phyloP scores from a whole-genome alignment of 1,284 basidiomycete species.

The Ceratobasidium theobromae region DNA sequence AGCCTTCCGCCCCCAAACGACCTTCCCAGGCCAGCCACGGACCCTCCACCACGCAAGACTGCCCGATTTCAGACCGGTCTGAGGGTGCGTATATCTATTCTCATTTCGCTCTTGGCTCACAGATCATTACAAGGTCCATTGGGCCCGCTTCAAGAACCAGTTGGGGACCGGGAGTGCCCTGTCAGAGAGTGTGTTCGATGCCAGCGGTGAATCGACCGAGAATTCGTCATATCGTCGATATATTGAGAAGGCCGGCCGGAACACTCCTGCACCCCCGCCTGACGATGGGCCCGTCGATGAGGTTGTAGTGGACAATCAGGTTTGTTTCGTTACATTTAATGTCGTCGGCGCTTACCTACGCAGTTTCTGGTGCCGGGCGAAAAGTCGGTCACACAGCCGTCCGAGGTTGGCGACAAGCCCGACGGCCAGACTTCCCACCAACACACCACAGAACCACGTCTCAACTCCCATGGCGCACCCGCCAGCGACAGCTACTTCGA shows the following conservation, averaged over 20 bases:
- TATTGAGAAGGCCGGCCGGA: slow-evolving; percentile 8
- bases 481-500: slow-evolving; percentile 23
- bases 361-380: slow-evolving; percentile 28
- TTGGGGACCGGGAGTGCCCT: slow-evolving; percentile 49
- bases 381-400: slow-evolving; percentile 36
- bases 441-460: slow-evolving; percentile 10
- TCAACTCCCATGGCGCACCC: slow-evolving; percentile 7
- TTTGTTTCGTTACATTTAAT: slow-evolving; percentile 15
- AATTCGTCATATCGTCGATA: slow-evolving; percentile 22
- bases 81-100: background rate
- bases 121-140: slow-evolving; percentile 45
- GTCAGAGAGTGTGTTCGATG: slow-evolving; percentile 41
- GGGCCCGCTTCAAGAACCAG: slow-evolving; percentile 49
- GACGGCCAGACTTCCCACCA: slow-evolving; percentile 40
- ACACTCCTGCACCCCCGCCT: background rate
- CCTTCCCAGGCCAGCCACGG: slow-evolving; percentile 13
- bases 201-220: slow-evolving; percentile 8
- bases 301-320: slow-evolving; percentile 66
- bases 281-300: slow-evolving; percentile 55
- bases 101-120: background rate
- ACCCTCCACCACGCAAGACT: background rate
- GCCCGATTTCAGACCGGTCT: slow-evolving; percentile 4
- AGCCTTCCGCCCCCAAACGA: background rate
- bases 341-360: background rate
- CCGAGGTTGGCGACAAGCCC: slow-evolving; percentile 40